Conservation (phyloP, 106 monocot species). For the Hemerocallis citrina region DNA sequence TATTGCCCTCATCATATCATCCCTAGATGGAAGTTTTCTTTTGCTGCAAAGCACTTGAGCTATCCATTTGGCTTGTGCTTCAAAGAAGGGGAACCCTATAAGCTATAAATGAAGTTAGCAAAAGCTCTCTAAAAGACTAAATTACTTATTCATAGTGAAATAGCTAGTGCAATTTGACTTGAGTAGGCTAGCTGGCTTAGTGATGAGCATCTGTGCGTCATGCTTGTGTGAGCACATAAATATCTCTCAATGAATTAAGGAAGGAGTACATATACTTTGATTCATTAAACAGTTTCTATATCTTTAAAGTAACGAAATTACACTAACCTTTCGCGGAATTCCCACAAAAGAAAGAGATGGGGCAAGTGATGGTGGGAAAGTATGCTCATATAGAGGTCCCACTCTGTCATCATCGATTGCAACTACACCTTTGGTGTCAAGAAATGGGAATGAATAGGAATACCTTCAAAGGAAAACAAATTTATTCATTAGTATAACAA, state of each 20-base stretch:
- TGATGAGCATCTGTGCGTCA: too few species aligned
- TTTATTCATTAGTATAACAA: neutral
- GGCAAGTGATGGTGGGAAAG: constrained; percentile 60
- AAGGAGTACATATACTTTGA: too few species aligned
- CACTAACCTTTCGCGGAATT: constrained; percentile 49
- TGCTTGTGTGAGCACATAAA: too few species aligned
- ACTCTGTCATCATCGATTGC: constrained; percentile 55
- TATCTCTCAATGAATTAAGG: too few species aligned
- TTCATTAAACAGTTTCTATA: too few species aligned
- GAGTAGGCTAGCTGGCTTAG: too few species aligned
- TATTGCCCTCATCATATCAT: constrained; percentile 53
- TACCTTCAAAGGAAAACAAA: constrained; percentile 46
- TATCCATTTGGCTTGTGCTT: constrained; percentile 75
- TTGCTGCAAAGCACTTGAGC: constrained; percentile 49
- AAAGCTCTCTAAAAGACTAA: neutral
- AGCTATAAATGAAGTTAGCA: constrained; percentile 23
- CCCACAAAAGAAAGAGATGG: constrained; percentile 70
- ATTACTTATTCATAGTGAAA: too few species aligned
- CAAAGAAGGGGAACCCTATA: constrained; percentile 59
- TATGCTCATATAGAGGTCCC: constrained; percentile 75
- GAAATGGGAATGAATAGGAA: constrained; percentile 59
- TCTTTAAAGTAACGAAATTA: too few species aligned
- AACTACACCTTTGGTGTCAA: constrained; percentile 57
- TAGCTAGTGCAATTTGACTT: too few species aligned
- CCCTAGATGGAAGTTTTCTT: constrained; percentile 38